phyloP scores from a whole-genome alignment of 345 rosid genomes.

The Diplotaxis tenuifolia region DNA sequence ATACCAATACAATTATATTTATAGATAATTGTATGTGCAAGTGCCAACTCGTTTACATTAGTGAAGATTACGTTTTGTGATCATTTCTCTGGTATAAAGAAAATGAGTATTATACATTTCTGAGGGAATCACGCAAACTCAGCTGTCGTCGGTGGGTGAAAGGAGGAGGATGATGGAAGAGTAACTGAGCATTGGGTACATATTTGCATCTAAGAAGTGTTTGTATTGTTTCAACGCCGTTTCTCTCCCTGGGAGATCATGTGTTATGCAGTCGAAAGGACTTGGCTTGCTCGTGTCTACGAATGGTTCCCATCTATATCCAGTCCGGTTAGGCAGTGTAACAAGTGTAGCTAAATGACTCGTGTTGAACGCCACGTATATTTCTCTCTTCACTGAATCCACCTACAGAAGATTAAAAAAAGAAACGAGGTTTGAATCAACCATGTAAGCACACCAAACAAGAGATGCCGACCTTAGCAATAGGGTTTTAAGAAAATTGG shows the following conservation, averaged over 20 bases:
- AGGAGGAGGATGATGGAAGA: slow-evolving; percentile 72
- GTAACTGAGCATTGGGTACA: slow-evolving; percentile 88
- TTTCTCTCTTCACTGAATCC: slow-evolving; percentile 72
- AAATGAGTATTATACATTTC: not conserved
- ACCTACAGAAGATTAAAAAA: slow-evolving; percentile 39
- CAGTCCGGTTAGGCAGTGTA: slow-evolving; percentile 74
- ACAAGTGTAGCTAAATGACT: slow-evolving; percentile 63
- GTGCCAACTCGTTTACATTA: not conserved
- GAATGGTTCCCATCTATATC: slow-evolving; percentile 81
- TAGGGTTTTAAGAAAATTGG: not conserved
- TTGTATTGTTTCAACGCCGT: slow-evolving; percentile 59
- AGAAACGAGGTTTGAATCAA: not conserved
- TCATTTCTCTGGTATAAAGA: not conserved
- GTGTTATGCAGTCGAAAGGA: slow-evolving; percentile 75
- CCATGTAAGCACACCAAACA: not conserved
- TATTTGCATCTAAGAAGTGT: slow-evolving; percentile 74
- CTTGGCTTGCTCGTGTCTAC: slow-evolving; percentile 83
- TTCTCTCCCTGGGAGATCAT: slow-evolving; percentile 57
- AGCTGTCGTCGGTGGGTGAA: slow-evolving; percentile 41
- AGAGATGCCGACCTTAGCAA: not conserved
- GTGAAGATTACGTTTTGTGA: not conserved
- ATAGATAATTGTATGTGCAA: slow-evolving; percentile 8
- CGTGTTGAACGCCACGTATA: slow-evolving; percentile 79
- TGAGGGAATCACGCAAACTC: slow-evolving; percentile 6
- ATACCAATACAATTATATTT: not conserved